These are phyloP conservation scores for Ocimum tenuiflorum DNA, from an alignment of 257 asterid genomes.

Conservation along the genomic window DNA sequence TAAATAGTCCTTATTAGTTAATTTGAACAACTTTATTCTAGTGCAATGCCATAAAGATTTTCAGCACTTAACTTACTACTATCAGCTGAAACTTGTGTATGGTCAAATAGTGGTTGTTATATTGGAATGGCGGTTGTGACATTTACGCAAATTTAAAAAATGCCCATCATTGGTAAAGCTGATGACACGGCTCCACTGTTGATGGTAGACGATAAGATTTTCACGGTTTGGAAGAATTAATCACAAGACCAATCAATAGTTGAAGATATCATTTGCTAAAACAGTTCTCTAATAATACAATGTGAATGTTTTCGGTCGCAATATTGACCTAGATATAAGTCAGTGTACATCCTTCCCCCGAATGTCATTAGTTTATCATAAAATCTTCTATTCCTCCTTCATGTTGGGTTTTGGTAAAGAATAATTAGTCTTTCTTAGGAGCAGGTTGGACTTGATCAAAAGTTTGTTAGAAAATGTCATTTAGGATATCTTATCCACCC, in stretches of 20 bases:
- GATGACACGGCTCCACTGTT: neutral
- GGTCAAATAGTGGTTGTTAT: neutral
- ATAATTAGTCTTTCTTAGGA: constrained; percentile 1
- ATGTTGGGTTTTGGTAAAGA: neutral
- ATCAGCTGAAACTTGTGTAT: no score
- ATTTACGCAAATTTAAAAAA: neutral
- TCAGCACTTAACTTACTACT: no score
- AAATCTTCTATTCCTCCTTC: constrained; percentile 2
- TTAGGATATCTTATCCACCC: constrained; percentile 28
- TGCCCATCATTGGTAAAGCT: neutral
- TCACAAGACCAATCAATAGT: neutral
- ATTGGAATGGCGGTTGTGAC: neutral
- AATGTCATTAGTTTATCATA: constrained; percentile 18
- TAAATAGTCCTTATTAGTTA: no score
- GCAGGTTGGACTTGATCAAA: constrained; percentile 28
- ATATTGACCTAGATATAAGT: neutral
- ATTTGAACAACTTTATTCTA: no score
- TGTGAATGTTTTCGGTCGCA: neutral
- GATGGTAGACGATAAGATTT: neutral
- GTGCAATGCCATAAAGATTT: no score
- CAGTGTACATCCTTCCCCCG: constrained; percentile 5
- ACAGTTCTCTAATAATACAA: neutral
- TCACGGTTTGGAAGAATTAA: neutral
- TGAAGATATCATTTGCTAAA: neutral
- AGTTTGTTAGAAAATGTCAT: constrained; percentile 12